phyloP scores from a whole-genome alignment of 441 rosid species.

The Euphorbia schlechtendalii region DNA sequence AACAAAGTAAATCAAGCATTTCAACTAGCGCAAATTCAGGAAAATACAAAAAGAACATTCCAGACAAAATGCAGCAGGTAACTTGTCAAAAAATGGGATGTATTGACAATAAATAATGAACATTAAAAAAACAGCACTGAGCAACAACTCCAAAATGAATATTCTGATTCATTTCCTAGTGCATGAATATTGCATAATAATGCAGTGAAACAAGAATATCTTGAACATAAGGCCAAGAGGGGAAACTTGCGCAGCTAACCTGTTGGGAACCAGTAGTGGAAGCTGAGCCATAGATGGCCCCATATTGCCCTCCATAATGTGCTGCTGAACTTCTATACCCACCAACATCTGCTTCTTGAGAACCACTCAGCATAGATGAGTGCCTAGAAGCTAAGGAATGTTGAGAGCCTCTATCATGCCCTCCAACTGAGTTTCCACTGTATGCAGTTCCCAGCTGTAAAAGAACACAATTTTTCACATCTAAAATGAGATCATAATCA shows the following conservation, averaged over 20 bases:
- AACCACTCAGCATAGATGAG: slow-evolving; percentile 43
- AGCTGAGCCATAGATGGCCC: slow-evolving; percentile 53
- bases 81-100: not conserved
- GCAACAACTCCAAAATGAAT: not conserved
- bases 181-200: no score
- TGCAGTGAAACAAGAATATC: not conserved
- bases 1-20: not conserved
- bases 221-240: not conserved
- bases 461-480: not conserved
- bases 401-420: slow-evolving; percentile 62
- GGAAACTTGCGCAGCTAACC: slow-evolving; percentile 26
- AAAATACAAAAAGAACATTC: not conserved
- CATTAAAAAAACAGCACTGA: not conserved
- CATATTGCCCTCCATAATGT: slow-evolving; percentile 70
- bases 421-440: slow-evolving; percentile 63
- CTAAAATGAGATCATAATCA: not conserved
- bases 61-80: not conserved
- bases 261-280: slow-evolving; percentile 52
- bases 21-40: not conserved
- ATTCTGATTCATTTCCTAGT: not conserved
- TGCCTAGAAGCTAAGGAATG: slow-evolving; percentile 57
- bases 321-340: slow-evolving; percentile 61
- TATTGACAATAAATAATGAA: not conserved
- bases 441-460: slow-evolving; percentile 57
- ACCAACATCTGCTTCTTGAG: slow-evolving; percentile 61